Percentiles rank a stretch among this genome's conserved stretches.
Evolutionary conservation across 345 rosid species (phyloP).

Genomic region (Trapa bicornis): DNA sequence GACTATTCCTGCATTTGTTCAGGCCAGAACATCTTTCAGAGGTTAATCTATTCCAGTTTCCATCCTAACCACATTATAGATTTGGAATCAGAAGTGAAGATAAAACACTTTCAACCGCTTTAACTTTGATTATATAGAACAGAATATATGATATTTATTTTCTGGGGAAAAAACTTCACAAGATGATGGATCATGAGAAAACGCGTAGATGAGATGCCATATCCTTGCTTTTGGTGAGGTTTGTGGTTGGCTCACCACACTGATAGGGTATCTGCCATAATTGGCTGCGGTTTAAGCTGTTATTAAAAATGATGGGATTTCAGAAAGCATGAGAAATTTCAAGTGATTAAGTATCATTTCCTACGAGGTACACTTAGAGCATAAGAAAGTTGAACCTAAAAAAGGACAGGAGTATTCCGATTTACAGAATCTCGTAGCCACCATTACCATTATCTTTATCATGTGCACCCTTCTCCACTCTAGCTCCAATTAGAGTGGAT

Average conservation of each 20-base stretch:
- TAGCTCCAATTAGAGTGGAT: slow-evolving; percentile 26
- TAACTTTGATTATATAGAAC: neutral
- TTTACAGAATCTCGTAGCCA: neutral
- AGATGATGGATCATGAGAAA: neutral
- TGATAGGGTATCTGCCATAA: neutral
- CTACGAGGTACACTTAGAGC: neutral
- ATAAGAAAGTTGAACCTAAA: neutral
- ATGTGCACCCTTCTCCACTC: slow-evolving; percentile 20
- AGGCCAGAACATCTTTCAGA: neutral
- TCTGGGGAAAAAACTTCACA: neutral
- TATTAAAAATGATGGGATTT: neutral
- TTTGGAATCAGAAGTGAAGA: neutral
- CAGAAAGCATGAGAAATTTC: neutral
- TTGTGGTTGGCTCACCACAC: neutral
- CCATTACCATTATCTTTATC: slow-evolving; percentile 36
- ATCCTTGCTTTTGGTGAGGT: neutral
- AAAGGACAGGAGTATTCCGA: neutral
- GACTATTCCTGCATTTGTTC: neutral
- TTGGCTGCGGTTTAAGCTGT: neutral
- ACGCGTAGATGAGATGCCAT: neutral
- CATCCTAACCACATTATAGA: neutral
- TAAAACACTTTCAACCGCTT: neutral
- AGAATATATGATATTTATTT: neutral
- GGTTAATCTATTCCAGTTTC: neutral
- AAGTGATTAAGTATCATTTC: neutral